Evolutionary conservation across 1,284 basidiomycete genomes (phyloP).

Genomic region (Fomitopsis betulina): DNA sequence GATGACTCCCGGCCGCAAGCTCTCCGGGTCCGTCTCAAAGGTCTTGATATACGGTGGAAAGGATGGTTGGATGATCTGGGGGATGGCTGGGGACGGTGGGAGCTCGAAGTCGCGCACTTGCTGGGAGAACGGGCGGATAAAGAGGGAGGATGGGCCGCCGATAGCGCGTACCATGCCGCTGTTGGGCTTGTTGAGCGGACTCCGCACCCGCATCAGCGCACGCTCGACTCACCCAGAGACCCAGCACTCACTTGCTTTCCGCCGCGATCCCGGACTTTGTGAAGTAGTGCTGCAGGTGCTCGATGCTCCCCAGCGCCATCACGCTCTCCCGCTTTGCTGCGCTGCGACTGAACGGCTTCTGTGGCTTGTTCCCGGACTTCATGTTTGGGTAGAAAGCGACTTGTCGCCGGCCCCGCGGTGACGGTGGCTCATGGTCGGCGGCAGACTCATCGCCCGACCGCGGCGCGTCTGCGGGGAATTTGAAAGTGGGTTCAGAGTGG

Average conservation of each 20-base stretch:
- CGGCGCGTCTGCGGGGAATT: background rate
- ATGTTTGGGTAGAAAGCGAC: constrained; percentile 74
- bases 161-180: constrained; percentile 71
- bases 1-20: constrained; percentile 64
- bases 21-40: constrained; percentile 68
- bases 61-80: constrained; percentile 37
- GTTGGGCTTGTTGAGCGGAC: constrained; percentile 49
- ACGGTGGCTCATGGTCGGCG: background rate
- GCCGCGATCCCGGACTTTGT: constrained; percentile 77
- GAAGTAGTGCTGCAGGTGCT: constrained; percentile 85
- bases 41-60: constrained; percentile 55
- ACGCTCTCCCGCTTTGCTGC: constrained; percentile 85
- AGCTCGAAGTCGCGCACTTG: constrained; percentile 47
- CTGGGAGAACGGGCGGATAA: constrained; percentile 35
- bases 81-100: constrained; percentile 63
- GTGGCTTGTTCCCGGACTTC: constrained; percentile 62
- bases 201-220: constrained; percentile 22
- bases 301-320: constrained; percentile 81
- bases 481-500: constrained; percentile 3
- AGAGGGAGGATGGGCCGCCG: constrained; percentile 45
- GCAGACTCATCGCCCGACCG: background rate
- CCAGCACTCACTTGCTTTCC: constrained; percentile 59
- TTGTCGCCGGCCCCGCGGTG: constrained; percentile 39
- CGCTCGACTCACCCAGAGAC: constrained; percentile 1
- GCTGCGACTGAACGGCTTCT: constrained; percentile 80